These are phyloP conservation scores for apple (Malus domestica) DNA, from an alignment of 306 rosid species.

Conservation along the genomic window DNA sequence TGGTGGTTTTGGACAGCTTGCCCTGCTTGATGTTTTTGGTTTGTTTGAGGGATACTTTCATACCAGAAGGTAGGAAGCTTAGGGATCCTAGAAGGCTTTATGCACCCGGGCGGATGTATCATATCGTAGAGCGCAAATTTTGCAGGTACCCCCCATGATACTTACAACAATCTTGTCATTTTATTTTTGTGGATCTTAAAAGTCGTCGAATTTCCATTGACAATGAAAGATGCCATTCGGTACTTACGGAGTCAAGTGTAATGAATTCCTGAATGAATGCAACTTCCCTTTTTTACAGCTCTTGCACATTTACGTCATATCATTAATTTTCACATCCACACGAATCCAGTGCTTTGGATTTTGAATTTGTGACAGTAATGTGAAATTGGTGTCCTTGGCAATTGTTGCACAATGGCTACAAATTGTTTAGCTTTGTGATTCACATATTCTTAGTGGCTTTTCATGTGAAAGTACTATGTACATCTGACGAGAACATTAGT, in stretches of 20 bases:
- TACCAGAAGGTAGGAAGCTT: constrained; percentile 81
- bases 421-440: background rate
- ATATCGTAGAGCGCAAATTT: constrained; percentile 79
- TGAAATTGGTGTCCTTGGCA: background rate
- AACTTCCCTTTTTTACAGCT: background rate
- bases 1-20: constrained; percentile 78
- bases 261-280: background rate
- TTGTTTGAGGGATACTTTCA: constrained; percentile 92
- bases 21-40: constrained; percentile 85
- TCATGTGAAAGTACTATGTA: background rate
- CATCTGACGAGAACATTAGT: background rate
- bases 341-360: background rate
- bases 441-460: background rate
- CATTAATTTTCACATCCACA: background rate
- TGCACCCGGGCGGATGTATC: constrained; percentile 92
- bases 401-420: background rate
- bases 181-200: background rate
- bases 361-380: background rate
- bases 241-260: background rate
- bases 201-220: too few species aligned
- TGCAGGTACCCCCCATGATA: constrained; percentile 56
- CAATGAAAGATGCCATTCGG: background rate
- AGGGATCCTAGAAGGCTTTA: constrained; percentile 87
- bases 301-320: background rate
- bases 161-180: background rate